phyloP scores from a whole-genome alignment of 768 basidiomycete species.

The Panellus pusillus region DNA sequence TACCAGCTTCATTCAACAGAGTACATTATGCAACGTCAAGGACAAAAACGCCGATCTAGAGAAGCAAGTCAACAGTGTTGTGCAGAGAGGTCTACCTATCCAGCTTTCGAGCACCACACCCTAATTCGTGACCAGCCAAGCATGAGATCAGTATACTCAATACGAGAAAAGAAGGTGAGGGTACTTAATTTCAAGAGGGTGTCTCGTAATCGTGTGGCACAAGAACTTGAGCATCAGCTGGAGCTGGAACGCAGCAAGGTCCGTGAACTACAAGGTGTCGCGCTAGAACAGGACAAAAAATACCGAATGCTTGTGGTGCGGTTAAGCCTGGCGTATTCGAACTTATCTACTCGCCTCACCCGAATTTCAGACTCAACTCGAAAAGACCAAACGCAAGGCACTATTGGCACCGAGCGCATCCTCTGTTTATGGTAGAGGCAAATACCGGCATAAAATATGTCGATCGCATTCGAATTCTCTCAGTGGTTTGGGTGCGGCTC shows the following conservation, averaged over 20 bases:
- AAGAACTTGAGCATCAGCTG: constrained; percentile 78
- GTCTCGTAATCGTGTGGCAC: background rate
- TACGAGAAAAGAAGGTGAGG: constrained; percentile 70
- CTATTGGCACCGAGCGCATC: constrained; percentile 51
- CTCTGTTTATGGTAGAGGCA: constrained; percentile 18
- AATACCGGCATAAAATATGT: constrained; percentile 29
- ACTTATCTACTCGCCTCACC: background rate
- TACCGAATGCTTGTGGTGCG: constrained; percentile 81
- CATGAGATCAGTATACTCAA: constrained; percentile 70
- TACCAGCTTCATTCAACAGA: constrained; percentile 77
- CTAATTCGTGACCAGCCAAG: constrained; percentile 51
- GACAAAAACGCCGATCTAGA: constrained; percentile 82
- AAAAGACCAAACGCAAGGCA: constrained; percentile 81
- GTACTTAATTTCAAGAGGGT: constrained; percentile 10
- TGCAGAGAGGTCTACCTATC: constrained; percentile 65
- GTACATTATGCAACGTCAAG: constrained; percentile 74
- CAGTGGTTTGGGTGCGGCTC: constrained; percentile 48
- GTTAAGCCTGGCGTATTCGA: background rate
- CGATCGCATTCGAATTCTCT: constrained; percentile 32
- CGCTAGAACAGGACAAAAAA: constrained; percentile 80
- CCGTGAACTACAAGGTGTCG: constrained; percentile 70
- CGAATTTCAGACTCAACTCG: constrained; percentile 59
- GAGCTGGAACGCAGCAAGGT: constrained; percentile 76
- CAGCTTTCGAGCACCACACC: background rate
- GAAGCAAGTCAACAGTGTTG: constrained; percentile 82